Evolutionary conservation across 805 yeast genomes (phyloP).

Genomic region (Candida gorgasii): DNA sequence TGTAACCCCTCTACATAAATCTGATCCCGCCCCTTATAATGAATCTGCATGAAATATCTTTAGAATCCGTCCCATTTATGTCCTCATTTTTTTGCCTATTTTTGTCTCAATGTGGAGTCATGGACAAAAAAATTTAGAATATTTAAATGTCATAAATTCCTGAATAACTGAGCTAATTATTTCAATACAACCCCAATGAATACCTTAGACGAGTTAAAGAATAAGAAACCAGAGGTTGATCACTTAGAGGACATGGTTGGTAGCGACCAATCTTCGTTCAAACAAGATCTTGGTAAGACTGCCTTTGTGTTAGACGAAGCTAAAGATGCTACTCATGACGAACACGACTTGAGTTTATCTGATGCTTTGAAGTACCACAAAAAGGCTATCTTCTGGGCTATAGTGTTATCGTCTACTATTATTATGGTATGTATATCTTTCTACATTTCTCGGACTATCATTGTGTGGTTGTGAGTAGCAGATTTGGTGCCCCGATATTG

Average conservation of each 20-base stretch:
- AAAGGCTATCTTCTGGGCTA: slow-evolving; percentile 44
- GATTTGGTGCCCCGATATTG: slow-evolving; percentile 9
- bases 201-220: slow-evolving; percentile 2
- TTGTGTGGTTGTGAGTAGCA: too few relatives aligned
- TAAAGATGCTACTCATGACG: slow-evolving; percentile 21
- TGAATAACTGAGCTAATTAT: neutral
- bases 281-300: slow-evolving; percentile 13
- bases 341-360: slow-evolving; percentile 20
- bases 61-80: neutral
- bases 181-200: neutral
- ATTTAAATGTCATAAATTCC: slow-evolving; percentile 6
- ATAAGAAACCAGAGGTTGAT: slow-evolving; percentile 13
- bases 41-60: neutral
- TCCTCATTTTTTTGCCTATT: neutral
- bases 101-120: slow-evolving; percentile 2
- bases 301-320: slow-evolving; percentile 19
- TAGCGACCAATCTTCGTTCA: slow-evolving; percentile 17
- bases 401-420: slow-evolving; percentile 42
- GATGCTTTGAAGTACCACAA: slow-evolving; percentile 43
- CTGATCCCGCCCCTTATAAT: slow-evolving; percentile 3
- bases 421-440: slow-evolving; percentile 23
- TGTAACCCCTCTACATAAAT: neutral
- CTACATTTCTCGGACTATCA: neutral
- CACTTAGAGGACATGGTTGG: slow-evolving; percentile 17
- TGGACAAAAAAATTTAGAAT: neutral